phyloP scores from a whole-genome alignment of 1,284 basidiomycete genomes.

The Malassezia brasiliensis region DNA sequence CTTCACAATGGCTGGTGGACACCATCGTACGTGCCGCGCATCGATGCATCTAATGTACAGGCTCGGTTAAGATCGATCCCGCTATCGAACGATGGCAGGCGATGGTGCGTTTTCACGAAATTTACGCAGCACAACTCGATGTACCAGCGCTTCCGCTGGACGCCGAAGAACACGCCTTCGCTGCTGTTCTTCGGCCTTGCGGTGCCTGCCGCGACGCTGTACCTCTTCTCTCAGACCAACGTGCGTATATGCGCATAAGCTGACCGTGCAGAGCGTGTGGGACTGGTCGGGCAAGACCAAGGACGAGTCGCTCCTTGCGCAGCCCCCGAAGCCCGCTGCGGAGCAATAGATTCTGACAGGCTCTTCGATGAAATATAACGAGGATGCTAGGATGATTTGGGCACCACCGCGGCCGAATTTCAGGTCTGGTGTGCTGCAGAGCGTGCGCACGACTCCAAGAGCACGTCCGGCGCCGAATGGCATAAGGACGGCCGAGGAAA shows the following conservation, averaged over 20 bases:
- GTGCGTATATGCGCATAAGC: constrained; percentile 23
- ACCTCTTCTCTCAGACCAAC: constrained; percentile 25
- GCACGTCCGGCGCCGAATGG: too few relatives aligned
- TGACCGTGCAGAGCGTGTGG: constrained; percentile 28
- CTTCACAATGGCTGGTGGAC: constrained; percentile 37
- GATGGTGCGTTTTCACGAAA: constrained; percentile 21
- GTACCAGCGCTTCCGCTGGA: constrained; percentile 42
- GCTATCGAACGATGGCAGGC: constrained; percentile 41
- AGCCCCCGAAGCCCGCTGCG: neutral
- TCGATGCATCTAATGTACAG: constrained; percentile 6
- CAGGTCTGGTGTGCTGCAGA: neutral
- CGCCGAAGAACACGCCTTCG: constrained; percentile 24
- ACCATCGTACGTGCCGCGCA: constrained; percentile 24
- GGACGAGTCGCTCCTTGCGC: constrained; percentile 24
- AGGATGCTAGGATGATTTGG: neutral
- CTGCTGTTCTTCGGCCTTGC: constrained; percentile 30
- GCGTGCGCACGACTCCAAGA: too few relatives aligned
- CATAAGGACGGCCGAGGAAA: too few relatives aligned
- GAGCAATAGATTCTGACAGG: neutral
- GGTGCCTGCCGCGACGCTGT: constrained; percentile 29
- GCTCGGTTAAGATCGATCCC: constrained; percentile 42
- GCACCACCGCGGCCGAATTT: neutral
- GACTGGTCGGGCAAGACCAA: constrained; percentile 33
- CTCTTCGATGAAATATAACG: neutral
- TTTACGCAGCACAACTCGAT: constrained; percentile 35